Conservation (phyloP, 208 protist genomes). For the Trypanosoma grayi region DNA sequence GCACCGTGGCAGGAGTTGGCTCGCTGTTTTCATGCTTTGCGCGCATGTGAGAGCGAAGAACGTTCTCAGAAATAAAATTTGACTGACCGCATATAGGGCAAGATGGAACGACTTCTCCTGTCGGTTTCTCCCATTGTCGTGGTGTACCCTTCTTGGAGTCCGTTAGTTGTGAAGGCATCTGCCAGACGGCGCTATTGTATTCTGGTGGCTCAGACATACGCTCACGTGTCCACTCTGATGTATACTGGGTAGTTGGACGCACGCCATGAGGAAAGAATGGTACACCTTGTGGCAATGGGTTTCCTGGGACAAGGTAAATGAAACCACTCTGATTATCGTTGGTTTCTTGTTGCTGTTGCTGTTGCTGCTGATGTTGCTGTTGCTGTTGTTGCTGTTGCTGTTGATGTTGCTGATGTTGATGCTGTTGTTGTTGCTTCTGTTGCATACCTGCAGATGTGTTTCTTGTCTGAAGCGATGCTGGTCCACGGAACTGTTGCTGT, state of each 20-base stretch:
- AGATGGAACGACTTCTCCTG: background rate
- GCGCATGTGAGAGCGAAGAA: slow-evolving; percentile 20
- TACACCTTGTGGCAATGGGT: slow-evolving; percentile 38
- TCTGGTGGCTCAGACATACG: background rate
- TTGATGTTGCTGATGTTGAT: slow-evolving; percentile 2
- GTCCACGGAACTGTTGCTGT: background rate
- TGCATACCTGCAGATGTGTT: background rate
- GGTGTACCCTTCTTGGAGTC: background rate
- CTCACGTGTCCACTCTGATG: background rate
- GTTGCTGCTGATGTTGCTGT: slow-evolving; percentile 21
- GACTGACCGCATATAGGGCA: slow-evolving; percentile 12
- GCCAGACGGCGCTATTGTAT: background rate
- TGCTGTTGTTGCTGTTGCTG: background rate
- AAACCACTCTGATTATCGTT: slow-evolving; percentile 10
- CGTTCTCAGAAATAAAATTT: slow-evolving; percentile 23
- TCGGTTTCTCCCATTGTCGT: background rate
- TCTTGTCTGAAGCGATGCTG: background rate
- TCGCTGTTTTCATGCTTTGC: slow-evolving; percentile 12
- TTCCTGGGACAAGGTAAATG: slow-evolving; percentile 45
- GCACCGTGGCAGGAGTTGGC: background rate
- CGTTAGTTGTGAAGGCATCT: background rate
- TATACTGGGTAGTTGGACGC: slow-evolving; percentile 39
- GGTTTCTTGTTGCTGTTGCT: slow-evolving; percentile 4
- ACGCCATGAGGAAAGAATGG: slow-evolving; percentile 67
- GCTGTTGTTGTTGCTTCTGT: background rate